Conservation (phyloP, 2,329 filamentous ascomycete species). For the Dothistroma septosporum region DNA sequence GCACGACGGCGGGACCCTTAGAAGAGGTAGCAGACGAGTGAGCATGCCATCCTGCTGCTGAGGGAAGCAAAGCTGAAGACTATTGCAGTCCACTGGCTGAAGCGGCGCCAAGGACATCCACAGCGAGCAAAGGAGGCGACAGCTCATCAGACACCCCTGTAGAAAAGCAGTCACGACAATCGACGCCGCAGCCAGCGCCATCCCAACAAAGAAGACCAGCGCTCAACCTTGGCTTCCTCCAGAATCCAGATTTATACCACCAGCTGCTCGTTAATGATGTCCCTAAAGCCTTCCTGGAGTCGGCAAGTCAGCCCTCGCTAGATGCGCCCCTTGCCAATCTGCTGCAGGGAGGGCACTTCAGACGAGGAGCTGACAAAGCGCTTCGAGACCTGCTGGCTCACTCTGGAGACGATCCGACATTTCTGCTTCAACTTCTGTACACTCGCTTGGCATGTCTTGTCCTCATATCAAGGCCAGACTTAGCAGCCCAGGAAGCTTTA, state of each 20-base stretch:
- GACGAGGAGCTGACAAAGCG: slow-evolving; percentile 50
- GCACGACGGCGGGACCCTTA: slow-evolving; percentile 73
- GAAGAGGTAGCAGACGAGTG: slow-evolving; percentile 64
- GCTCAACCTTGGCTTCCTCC: slow-evolving; percentile 76
- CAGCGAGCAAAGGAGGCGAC: neutral
- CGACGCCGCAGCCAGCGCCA: slow-evolving; percentile 10
- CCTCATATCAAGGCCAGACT: slow-evolving; percentile 62
- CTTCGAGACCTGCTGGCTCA: slow-evolving; percentile 39
- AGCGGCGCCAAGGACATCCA: slow-evolving; percentile 17
- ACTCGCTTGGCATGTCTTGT: slow-evolving; percentile 77
- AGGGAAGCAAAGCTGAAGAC: slow-evolving; percentile 18
- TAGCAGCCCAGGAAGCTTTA: slow-evolving; percentile 59
- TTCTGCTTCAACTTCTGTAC: slow-evolving; percentile 75
- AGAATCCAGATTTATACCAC: slow-evolving; percentile 78
- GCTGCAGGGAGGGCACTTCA: slow-evolving; percentile 70
- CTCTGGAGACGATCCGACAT: slow-evolving; percentile 55
- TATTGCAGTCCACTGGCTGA: slow-evolving; percentile 27
- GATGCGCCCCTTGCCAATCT: slow-evolving; percentile 65
- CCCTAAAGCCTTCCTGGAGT: slow-evolving; percentile 63
- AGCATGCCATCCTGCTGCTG: slow-evolving; percentile 31
- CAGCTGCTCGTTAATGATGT: slow-evolving; percentile 63
- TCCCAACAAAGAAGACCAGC: slow-evolving; percentile 6
- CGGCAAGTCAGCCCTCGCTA: slow-evolving; percentile 59
- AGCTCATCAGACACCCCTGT: slow-evolving; percentile 6
- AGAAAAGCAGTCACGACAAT: neutral